Evolutionary conservation across 805 yeast species (phyloP), one percentile per base, ranked within the genome.

Genomic region (Monosporozyma yasuniensis): DNA sequence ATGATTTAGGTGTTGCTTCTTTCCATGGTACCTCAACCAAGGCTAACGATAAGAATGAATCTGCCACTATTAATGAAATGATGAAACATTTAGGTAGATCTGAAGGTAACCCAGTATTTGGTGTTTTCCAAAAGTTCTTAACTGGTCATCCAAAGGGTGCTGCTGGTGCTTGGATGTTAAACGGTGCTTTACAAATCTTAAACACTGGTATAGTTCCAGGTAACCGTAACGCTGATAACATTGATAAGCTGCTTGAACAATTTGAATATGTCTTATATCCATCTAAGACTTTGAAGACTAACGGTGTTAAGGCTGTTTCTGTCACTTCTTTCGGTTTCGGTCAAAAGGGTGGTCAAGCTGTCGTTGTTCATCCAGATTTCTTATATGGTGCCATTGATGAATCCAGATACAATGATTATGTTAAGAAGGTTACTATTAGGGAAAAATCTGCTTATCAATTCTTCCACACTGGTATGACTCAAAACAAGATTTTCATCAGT

Each of bases 81-180:
- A 85, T 95, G 83, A 73, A 77, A 65, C 99, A 93, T 68, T 77
- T 93, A 66, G 99, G 98, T 60, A 84, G 99, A 75, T 74, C 96
- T 50, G 89, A 87, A 74, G 99, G 99, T 74, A 95, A 93, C 75
- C 96, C 99, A 55, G 90, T 95, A 46, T 77, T 84, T 60, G 97
- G 98, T 80, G 95, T 93, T 50, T 91, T 95, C 96, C 99, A 93
- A 75, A 93, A 93, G 74, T 93, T 79, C 81, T 80, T 93, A 66
- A 93, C 99, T 62, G 99, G 99, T 74, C 99, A 93, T 77, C 99
- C 99, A 63, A 93, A 93, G 86, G 99, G 99, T 80, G 99, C 99
- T 62, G 99, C 99, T 51, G 99, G 97, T 79, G 98, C 99, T 52
- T 93, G 99, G 99, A 93, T 93, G 99, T 74, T 93, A 79, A 95